Conservation (phyloP, 2,329 filamentous ascomycete genomes). For the Fusarium verrucosum region DNA sequence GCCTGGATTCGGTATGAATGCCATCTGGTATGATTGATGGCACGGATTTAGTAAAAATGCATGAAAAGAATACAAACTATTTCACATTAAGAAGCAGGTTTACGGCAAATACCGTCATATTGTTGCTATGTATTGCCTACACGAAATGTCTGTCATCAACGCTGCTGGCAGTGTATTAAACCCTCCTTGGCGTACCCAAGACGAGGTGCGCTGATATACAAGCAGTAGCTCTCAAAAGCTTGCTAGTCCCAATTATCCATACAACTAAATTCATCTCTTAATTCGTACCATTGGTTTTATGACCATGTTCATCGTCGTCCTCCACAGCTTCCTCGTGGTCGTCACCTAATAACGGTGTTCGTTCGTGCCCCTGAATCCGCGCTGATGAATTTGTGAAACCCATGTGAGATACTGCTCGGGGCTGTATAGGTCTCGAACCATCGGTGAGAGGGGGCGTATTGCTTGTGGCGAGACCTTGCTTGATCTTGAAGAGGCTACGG, state of each 20-base stretch:
- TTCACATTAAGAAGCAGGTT: background rate
- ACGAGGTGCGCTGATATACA: background rate
- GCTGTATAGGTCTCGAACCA: slow-evolving; percentile 30
- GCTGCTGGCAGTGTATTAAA: background rate
- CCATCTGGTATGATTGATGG: slow-evolving; percentile 83
- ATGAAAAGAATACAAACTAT: background rate
- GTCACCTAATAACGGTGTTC: slow-evolving; percentile 45
- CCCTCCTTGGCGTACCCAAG: background rate
- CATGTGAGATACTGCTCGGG: slow-evolving; percentile 38
- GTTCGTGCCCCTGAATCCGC: slow-evolving; percentile 38
- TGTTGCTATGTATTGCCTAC: slow-evolving; percentile 10
- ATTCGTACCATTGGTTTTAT: slow-evolving; percentile 39
- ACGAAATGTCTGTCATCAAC: slow-evolving; percentile 3
- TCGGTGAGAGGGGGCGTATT: slow-evolving; percentile 15
- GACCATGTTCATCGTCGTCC: slow-evolving; percentile 13
- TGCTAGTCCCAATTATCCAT: slow-evolving; percentile 6
- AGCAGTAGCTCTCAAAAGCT: background rate
- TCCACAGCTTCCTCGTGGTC: slow-evolving; percentile 36
- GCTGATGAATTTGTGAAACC: slow-evolving; percentile 25
- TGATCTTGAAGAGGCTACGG: slow-evolving; percentile 73
- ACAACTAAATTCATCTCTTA: background rate
- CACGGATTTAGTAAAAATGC: background rate
- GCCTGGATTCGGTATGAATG: slow-evolving; percentile 95
- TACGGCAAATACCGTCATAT: background rate
- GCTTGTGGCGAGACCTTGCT: slow-evolving; percentile 53